Percentiles rank a stretch among this genome's conserved stretches.
These are phyloP conservation scores for Termitomyces sp. DNA, from an alignment of 1,284 basidiomycete genomes.

Conservation along the genomic window DNA sequence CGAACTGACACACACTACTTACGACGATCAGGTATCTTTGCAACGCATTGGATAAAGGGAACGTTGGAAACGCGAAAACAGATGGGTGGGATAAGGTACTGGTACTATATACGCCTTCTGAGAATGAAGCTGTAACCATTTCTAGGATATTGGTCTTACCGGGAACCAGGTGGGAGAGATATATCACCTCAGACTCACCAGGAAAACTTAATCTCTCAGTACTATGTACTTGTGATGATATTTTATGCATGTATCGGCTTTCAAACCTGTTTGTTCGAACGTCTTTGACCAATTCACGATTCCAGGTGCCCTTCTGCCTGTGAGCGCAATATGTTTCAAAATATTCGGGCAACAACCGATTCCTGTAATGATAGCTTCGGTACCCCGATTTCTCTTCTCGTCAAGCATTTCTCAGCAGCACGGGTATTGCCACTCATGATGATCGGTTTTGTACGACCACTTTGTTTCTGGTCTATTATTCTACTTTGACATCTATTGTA, in stretches of 20 bases:
- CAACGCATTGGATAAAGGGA: slow-evolving; percentile 51
- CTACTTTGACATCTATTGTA: slow-evolving; percentile 14
- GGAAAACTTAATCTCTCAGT: slow-evolving; percentile 20
- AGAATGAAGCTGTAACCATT: neutral
- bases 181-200: neutral
- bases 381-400: slow-evolving; percentile 42
- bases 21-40: slow-evolving; percentile 35
- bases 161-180: slow-evolving; percentile 33
- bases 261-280: slow-evolving; percentile 1
- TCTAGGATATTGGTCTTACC: slow-evolving; percentile 32
- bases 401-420: slow-evolving; percentile 43
- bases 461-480: neutral
- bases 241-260: slow-evolving; percentile 31
- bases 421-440: slow-evolving; percentile 44
- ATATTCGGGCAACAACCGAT: too few relatives aligned
- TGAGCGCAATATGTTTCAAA: slow-evolving; percentile 18
- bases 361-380: slow-evolving; percentile 29
- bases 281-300: slow-evolving; percentile 4
- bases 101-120: slow-evolving; percentile 1
- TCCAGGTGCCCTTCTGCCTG: slow-evolving; percentile 40
- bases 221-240: slow-evolving; percentile 44
- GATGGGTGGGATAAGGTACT: slow-evolving; percentile 40
- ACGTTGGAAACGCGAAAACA: slow-evolving; percentile 51
- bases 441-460: slow-evolving; percentile 37
- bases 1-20: neutral